Base-by-base conservation (phyloP, 352 stramenopile species). In the Saprolegnia parasitica region DNA sequence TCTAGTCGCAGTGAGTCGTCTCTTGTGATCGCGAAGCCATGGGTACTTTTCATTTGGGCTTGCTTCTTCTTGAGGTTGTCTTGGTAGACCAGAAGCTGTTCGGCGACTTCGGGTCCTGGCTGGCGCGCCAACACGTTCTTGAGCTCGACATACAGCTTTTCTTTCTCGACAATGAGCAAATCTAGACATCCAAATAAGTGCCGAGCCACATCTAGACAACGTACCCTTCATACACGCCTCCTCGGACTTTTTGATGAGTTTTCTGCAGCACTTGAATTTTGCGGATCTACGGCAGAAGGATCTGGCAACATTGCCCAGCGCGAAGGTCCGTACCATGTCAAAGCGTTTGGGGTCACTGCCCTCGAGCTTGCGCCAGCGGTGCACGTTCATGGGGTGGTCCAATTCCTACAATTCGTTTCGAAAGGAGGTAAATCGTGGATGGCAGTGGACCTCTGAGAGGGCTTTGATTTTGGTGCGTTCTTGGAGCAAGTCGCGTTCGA, bases 71-170 rank as follows among this genome's bases (percentile, higher is more conserved):
- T 96, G 42, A 98, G 75, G 0, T 87, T 97, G 50, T 91, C 77
- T 67, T 92, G 81, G 78, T 97, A 97, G 8, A 92, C 73, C 11
- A 77, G 73, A 5, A 97, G 73, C 72, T 97, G 91, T 67, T 97
- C 88, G 24, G 80, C 79, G 24, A 97, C 87, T 66, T 97, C 88
- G 23, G 86, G 82, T 11, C 90, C 90, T 20, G 90, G 89, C 56
- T 97, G 89, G 11, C 91, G 76, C 50, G 86, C 83, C 18, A 98
- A 68, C 26, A 96, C 88, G 16, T 83, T 93, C 71, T 97, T 97
- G 32, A 98, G 75, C 68, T 97, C 89, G 10, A 96, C 80, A 66
- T 97, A 97, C 10, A 96, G 73, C 63, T 96, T 97, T 70, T 98
- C 91, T 65, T 98, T 96, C 61, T 91, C 83, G 39, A 90, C 64